Evolutionary conservation across 2,329 filamentous ascomycete genomes (phyloP), one percentile per base, ranked within the genome.

Genomic region (Huntiella savannae): DNA sequence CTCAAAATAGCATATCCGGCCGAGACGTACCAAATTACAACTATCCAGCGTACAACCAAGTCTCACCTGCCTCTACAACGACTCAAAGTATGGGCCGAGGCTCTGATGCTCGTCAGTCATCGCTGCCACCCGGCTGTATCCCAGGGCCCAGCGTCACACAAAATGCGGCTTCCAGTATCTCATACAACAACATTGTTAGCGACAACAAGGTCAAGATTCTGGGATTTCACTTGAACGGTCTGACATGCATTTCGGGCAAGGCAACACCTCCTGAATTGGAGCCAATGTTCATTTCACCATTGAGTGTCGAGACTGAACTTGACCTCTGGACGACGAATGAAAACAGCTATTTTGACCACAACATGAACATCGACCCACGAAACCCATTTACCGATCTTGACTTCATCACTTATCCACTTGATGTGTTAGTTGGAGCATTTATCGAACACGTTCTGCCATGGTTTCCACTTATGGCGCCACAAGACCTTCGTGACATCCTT

Each of bases 391-490:
- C 6, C n/a, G 28, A 35, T 28, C 38, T 54, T 3, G 50, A 52
- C 16, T 44, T 52, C 13, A 40, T 43, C 8, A 40, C 41, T 5
- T 34, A 46, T 22, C 40, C 40, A 2, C 51, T 51, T 15, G 50
- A 48, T 43, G 47, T 45, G 13, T 37, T 53, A 6, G 46, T 52
- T 33, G 48, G 53, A 10, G n/a, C 46, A 4, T 54, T 54, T 37
- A 43, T 47, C 7, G 33, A 41, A 7, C 46, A 54, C 11, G 52
- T 53, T 1, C 40, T 54, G 10, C 52, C 51, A 3, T 54, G 50
- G 51, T 54, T 50, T 39, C 53, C 52, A 10, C 52, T 54, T 33
- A 48, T 54, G n/a, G 52, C 53, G 38, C 50, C 50, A 10, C 39
- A 43, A 11, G 50, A 48, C 19, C 48, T 50, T 22, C 16, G 46